Base-by-base conservation (phyloP, 257 asterid genomes). In the Nicotiana obtusifolia region DNA sequence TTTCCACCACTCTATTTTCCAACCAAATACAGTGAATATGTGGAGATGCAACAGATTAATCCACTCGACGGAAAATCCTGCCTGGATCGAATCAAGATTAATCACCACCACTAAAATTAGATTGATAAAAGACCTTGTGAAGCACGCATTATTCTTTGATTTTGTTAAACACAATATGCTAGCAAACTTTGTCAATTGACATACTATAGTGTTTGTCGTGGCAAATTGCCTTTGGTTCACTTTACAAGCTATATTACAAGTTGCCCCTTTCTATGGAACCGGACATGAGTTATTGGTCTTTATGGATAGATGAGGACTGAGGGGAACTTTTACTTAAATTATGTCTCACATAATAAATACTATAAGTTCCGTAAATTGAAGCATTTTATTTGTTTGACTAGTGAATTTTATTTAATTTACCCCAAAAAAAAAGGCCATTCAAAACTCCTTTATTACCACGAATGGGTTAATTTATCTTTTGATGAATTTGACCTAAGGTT, bases 11-110 rank as follows among this genome's bases (percentile, higher is more conserved):
- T 87, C 5, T 95, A 92, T 60, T 64, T 3, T 24, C 87, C 95
- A 0, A 86, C 84, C 86, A 90, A 91, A 84, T 94, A 90, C 80
- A 80, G 76, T 81, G 97, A 93, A 7, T 94, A 89, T 56, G 5
- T 93, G 5, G 81, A 91, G 78, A 31, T 82, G 0, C 97, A 91
- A 16, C 98, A 93, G 85, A 88, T 84, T 24, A 86, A 89, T 60
- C 81, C 78, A 69, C 95, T 93, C 15, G 64, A 89, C 16, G 91
- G 87, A 1, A 94, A 93, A 85, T 81, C 93, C 20, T 80, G 86
- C 41, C 17, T 94, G 81, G 81, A 94, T 73, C 81, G 67, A 59
- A 57, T 91, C 60, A 87, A 64, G 81, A 75, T 69, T 41, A 35
- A 35, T 28, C 85, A 78, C 54, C 30, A 68, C 19, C 54, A 35